phyloP scores from a whole-genome alignment of 2,329 filamentous ascomycete species.

The Cordyceps fumosorosea region DNA sequence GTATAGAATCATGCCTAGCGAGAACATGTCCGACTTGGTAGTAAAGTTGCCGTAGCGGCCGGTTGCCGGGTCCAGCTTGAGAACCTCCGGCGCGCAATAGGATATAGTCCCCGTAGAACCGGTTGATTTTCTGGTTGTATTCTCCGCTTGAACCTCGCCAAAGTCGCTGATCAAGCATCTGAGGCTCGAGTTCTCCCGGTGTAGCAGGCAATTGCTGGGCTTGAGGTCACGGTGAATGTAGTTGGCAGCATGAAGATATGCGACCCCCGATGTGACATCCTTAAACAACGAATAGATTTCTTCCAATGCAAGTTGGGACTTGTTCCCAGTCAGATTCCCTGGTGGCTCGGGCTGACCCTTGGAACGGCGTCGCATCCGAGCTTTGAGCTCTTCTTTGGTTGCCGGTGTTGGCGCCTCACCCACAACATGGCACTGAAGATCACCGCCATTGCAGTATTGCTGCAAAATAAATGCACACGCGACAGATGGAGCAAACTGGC shows the following conservation, averaged over 20 bases:
- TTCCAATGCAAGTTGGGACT: constrained; percentile 59
- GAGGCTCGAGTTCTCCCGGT: constrained; percentile 64
- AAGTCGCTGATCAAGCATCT: constrained; percentile 93
- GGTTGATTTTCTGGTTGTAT: constrained; percentile 76
- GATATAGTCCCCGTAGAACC: constrained; percentile 95
- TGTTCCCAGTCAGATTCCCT: constrained; percentile 35
- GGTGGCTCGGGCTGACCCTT: constrained; percentile 66
- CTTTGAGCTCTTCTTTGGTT: constrained; percentile 82
- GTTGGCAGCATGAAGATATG: constrained; percentile 81
- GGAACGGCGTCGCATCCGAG: constrained; percentile 74
- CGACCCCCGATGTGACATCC: constrained; percentile 86
- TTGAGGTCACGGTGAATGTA: constrained; percentile 97
- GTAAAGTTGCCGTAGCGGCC: constrained; percentile 89
- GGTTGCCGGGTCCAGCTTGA: constrained; percentile 56
- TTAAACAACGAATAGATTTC: constrained; percentile 96
- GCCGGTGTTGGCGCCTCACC: constrained; percentile 55
- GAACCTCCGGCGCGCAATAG: constrained; percentile 92
- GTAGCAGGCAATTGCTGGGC: constrained; percentile 88
- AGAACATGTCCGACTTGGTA: constrained; percentile 97
- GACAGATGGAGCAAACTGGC: constrained; percentile 80
- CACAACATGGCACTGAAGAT: constrained; percentile 82
- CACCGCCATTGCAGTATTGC: constrained; percentile 93
- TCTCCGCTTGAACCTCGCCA: constrained; percentile 86
- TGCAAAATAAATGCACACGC: constrained; percentile 96
- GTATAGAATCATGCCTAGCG: constrained; percentile 94